These are phyloP conservation scores for Mycena olivaceomarginata DNA, from an alignment of 768 basidiomycete species.

Conservation along the genomic window DNA sequence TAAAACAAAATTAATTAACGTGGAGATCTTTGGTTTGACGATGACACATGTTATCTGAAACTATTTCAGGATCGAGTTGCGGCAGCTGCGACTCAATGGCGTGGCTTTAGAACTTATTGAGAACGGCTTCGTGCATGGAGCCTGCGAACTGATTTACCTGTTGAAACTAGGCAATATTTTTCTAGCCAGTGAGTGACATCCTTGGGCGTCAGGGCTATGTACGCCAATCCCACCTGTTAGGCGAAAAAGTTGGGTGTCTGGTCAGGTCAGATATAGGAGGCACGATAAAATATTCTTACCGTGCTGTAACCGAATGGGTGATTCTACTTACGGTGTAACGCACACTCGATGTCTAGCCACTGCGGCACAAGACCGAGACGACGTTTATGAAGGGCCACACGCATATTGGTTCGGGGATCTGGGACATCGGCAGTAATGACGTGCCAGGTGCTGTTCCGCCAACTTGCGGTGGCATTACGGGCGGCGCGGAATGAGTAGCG, in stretches of 20 bases:
- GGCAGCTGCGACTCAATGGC: constrained; percentile 58
- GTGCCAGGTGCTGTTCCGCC: constrained; percentile 53
- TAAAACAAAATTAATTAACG: too few relatives aligned
- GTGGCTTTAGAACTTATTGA: constrained; percentile 48
- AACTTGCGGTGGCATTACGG: constrained; percentile 51
- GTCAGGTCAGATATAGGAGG: too few relatives aligned
- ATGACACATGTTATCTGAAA: constrained; percentile 53
- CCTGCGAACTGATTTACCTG: too few relatives aligned
- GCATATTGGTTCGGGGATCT: not conserved
- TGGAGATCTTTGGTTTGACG: too few relatives aligned
- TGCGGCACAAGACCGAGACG: constrained; percentile 62
- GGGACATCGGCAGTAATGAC: constrained; percentile 58
- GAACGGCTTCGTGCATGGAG: too few relatives aligned
- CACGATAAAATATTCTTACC: too few relatives aligned
- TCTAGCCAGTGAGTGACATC: constrained; percentile 33
- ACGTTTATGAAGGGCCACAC: too few relatives aligned
- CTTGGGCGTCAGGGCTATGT: not conserved
- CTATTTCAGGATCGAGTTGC: constrained; percentile 49
- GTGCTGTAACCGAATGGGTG: constrained; percentile 54
- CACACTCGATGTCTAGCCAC: constrained; percentile 56
- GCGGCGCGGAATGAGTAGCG: constrained; percentile 59
- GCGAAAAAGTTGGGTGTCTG: constrained; percentile 45
- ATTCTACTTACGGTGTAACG: constrained; percentile 17
- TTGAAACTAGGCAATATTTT: constrained; percentile 53
- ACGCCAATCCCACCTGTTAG: constrained; percentile 35